Percentiles rank a stretch among this genome's conserved stretches.
phyloP scores from a whole-genome alignment of 1,284 basidiomycete species.

The Ceratobasidium sp. region DNA sequence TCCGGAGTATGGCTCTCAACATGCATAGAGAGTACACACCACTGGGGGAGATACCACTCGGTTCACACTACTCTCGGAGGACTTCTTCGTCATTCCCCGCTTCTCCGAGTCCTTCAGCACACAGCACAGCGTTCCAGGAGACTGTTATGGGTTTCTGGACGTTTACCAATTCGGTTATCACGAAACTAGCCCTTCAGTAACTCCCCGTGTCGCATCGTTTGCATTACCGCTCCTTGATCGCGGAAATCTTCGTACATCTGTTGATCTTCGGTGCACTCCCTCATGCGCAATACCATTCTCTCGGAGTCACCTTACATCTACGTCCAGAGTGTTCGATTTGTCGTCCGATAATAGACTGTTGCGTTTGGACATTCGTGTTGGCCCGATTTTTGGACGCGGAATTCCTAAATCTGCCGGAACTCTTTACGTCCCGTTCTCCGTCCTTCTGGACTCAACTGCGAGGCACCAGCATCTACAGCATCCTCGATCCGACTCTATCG shows the following conservation, averaged over 20 bases:
- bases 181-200: too few species aligned
- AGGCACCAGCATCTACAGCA: too few species aligned
- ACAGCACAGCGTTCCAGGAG: background rate
- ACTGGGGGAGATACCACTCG: background rate
- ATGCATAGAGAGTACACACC: background rate
- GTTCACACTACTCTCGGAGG: slow-evolving; percentile 16
- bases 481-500: too few species aligned
- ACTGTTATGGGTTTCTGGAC: slow-evolving; percentile 9
- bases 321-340: slow-evolving; percentile 4
- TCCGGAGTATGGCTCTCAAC: background rate
- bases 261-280: slow-evolving; percentile 19
- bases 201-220: slow-evolving; percentile 18
- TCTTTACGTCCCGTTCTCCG: background rate
- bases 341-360: slow-evolving; percentile 3
- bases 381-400: background rate
- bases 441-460: background rate
- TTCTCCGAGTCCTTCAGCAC: slow-evolving; percentile 5
- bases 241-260: background rate
- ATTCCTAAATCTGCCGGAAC: slow-evolving; percentile 9
- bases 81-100: slow-evolving; percentile 17
- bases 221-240: background rate
- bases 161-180: background rate
- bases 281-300: too few species aligned
- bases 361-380: slow-evolving; percentile 7
- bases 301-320: too few species aligned